Percentiles rank a stretch among this genome's conserved stretches.
Conservation (phyloP, 805 yeast genomes). For the Saturnispora mendoncae region DNA sequence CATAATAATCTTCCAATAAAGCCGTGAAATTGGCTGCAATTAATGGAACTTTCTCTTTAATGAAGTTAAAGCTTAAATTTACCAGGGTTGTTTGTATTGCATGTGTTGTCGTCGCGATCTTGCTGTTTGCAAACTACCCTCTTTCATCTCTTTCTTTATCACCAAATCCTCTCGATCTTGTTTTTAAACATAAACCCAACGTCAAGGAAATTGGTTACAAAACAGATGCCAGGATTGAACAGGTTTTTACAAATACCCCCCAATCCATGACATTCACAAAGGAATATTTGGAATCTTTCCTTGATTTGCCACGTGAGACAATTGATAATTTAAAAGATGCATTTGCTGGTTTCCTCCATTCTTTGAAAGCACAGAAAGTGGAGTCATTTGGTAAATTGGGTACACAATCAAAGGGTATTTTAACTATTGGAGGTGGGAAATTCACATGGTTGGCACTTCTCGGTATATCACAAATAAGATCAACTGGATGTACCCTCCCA, state of each 20-base stretch:
- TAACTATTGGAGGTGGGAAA: slow-evolving; percentile 45
- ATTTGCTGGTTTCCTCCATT: slow-evolving; percentile 13
- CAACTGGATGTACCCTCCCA: slow-evolving; percentile 38
- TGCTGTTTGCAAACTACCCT: too few species aligned
- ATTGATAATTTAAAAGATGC: slow-evolving; percentile 28
- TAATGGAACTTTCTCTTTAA: too few species aligned
- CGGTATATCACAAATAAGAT: slow-evolving; percentile 38
- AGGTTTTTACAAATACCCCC: slow-evolving; percentile 1
- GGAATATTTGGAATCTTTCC: slow-evolving; percentile 1
- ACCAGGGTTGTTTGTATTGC: too few species aligned
- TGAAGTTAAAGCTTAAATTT: too few species aligned
- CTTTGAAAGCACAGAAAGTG: slow-evolving; percentile 31
- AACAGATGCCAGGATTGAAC: background rate
- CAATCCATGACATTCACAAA: slow-evolving; percentile 8
- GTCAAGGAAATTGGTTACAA: background rate
- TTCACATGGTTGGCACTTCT: slow-evolving; percentile 43
- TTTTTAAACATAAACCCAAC: background rate
- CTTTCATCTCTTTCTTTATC: too few species aligned
- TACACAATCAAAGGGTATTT: slow-evolving; percentile 28
- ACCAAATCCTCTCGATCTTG: background rate
- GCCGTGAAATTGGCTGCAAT: too few species aligned
- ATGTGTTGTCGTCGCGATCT: too few species aligned
- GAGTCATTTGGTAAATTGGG: slow-evolving; percentile 21
- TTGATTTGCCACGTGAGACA: slow-evolving; percentile 7
- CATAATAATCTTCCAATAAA: too few species aligned